Conservation (phyloP, 2,329 filamentous ascomycete species). For the Epichloe festucae region DNA sequence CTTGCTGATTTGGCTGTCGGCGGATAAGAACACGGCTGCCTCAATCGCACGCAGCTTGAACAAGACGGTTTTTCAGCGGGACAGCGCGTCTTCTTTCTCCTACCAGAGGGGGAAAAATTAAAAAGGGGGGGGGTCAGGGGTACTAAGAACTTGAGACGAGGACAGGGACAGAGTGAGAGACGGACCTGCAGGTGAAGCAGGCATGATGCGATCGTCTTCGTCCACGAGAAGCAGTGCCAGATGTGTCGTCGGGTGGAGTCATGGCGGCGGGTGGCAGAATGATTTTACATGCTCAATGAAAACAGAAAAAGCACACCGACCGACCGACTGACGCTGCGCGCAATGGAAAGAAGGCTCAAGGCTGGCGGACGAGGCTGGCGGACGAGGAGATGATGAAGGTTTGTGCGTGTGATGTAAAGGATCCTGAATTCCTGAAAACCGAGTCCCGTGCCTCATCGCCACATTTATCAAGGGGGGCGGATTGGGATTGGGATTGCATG, state of each 20-base stretch:
- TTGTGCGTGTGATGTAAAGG: background rate
- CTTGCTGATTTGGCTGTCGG: slow-evolving; percentile 23
- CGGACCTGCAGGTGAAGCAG: slow-evolving; percentile 35
- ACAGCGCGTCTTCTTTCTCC: slow-evolving; percentile 38
- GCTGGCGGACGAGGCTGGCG: background rate
- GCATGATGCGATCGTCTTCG: slow-evolving; percentile 28
- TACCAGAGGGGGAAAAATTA: background rate
- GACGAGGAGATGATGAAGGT: background rate
- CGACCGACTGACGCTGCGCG: background rate
- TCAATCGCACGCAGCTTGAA: slow-evolving; percentile 35
- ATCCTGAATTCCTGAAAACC: no score
- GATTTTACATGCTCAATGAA: background rate
- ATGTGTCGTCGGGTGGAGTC: slow-evolving; percentile 20
- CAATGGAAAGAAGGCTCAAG: background rate
- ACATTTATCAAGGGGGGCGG: background rate
- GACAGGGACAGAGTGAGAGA: slow-evolving; percentile 1
- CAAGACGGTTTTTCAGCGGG: slow-evolving; percentile 38
- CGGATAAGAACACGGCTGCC: slow-evolving; percentile 34
- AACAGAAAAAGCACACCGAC: background rate
- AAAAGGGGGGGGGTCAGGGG: no score
- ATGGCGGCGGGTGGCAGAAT: slow-evolving; percentile 11
- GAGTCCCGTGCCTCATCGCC: background rate
- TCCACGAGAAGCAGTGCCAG: slow-evolving; percentile 16
- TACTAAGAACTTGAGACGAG: background rate
- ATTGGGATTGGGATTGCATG: background rate